Base-by-base conservation (phyloP, 2,329 filamentous ascomycete genomes). In the Didymosphaeria variabile region DNA sequence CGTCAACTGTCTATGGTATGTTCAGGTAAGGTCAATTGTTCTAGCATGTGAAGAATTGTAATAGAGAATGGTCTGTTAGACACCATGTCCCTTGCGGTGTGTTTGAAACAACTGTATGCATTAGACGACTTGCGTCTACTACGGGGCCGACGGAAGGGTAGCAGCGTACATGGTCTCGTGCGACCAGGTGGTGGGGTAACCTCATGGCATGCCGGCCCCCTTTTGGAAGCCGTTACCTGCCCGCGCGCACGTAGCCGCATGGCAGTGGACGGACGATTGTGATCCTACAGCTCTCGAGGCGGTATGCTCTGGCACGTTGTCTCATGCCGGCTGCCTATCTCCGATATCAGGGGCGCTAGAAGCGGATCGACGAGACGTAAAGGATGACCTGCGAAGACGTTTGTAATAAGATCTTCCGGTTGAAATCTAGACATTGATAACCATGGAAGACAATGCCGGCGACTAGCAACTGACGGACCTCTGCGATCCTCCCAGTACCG, bases 151-250 rank as follows among this genome's bases (percentile, higher is more conserved):
- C 52, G 49, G 31, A 53, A 67, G 58, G 62, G 60, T 66, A 66
- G 60, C 59, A 66, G 61, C 66, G 61, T 69, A 64, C 60, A 58
- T 60, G 62, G 64, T 57, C 57, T 65, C 54, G 64, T 70, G 62
- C 63, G 55, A 69, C 65, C 32, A 19, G 44, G 55, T 44, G 46
- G 32, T 59, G 38, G 58, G 53, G 52, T 42, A 51, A 57, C 59
- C 47, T 60, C 64, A 55, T 60, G 47, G 61, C 51, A 52, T 42
- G 26, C 44, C 40, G 53, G 36, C 21, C 58, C 29, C 46, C 46
- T 56, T 52, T 17, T 17, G 50, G 36, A 45, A 38, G 36, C 31
- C 36, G 36, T 44, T 32, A 49, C 44, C 31, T 21, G 21, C 44
- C 44, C 42, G 21, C 44, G 44, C 36, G 57, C 34, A 46, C 42